Conservation (phyloP, 116 monocot genomes). For the Trichopus zeylanicus region DNA sequence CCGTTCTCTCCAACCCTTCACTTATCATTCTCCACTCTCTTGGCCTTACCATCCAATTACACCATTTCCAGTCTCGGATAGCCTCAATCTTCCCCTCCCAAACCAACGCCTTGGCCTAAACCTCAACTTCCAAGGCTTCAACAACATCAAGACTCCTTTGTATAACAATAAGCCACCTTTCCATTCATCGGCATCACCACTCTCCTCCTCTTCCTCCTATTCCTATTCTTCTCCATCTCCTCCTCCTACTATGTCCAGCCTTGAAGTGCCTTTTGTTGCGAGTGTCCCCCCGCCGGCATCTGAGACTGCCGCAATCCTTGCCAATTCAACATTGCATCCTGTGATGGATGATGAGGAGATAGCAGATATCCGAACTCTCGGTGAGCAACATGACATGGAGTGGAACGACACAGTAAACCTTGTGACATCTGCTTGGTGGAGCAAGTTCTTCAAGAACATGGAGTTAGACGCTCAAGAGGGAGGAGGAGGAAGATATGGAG, state of each 20-base stretch:
- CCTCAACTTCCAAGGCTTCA: conserved; percentile 62
- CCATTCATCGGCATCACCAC: conserved; percentile 3
- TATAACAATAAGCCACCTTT: conserved; percentile 8
- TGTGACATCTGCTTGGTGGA: conserved; percentile 71
- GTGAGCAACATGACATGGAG: conserved; percentile 72
- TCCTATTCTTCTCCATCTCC: conserved; percentile 16
- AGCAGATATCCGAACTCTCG: conserved; percentile 59
- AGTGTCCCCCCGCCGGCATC: background rate
- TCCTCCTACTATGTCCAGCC: background rate
- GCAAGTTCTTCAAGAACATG: conserved; percentile 51
- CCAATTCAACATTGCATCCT: conserved; percentile 32
- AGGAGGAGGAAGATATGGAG: conserved; percentile 1
- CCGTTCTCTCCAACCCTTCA: conserved; percentile 4
- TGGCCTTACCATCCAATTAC: conserved; percentile 22
- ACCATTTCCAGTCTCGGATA: too few relatives aligned
- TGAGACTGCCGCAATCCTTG: background rate
- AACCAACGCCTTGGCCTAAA: conserved; percentile 58
- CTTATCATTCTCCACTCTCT: conserved; percentile 7
- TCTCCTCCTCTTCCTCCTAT: conserved; percentile 17
- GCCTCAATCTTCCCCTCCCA: conserved; percentile 31
- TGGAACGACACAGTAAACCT: conserved; percentile 77
- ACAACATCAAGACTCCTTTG: conserved; percentile 19
- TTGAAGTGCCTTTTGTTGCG: too few relatives aligned
- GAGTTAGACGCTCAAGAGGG: conserved; percentile 17
- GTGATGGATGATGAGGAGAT: conserved; percentile 78